Base-by-base conservation (phyloP, 2,329 filamentous ascomycete genomes). In the Aspergillus ochraceoroseus region DNA sequence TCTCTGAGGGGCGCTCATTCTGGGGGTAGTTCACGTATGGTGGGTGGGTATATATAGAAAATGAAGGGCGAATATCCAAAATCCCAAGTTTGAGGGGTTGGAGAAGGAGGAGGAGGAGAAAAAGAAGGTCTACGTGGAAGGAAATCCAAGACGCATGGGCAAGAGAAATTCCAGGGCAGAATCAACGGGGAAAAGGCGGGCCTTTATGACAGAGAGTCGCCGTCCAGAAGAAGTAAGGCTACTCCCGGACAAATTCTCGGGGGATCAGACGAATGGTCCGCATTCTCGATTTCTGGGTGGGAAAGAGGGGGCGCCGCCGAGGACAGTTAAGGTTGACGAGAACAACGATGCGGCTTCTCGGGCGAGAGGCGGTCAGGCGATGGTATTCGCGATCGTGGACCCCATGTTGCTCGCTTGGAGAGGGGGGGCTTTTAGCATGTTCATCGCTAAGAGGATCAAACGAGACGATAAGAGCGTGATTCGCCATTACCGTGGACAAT, bases 1-100 rank as follows among this genome's bases (percentile, higher is more conserved):
- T 53, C 53, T 62, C 29, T 57, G 55, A 11, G 57, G 46, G 30
- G 54, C 29, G 30, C 36, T 46, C 48, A 63, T 57, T 53, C 34
- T 53, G 39, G 20, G 27, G 17, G n/a, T 17, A 5, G 34, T 29
- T 32, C 23, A 22, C 20, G 11, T 19, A 5, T 6, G 36, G 28
- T 30, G 13, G 29, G 20, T 22, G 20, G 29, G 26, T 23, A 17
- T n/a, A n/a, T n/a, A n/a, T n/a, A n/a, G n/a, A n/a, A n/a, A n/a
- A n/a, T n/a, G n/a, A n/a, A n/a, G n/a, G n/a, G n/a, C n/a, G n/a
- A n/a, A n/a, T n/a, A n/a, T n/a, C n/a, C n/a, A 18, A 28, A 11
- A 17, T 22, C 27, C 28, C 22, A 20, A 20, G 18, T 9, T 5
- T 33, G 13, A 2, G 22, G 14, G 7, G 19, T 28, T 20, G 27